Conservation (phyloP, 768 basidiomycete genomes). For the Boletales sp. region DNA sequence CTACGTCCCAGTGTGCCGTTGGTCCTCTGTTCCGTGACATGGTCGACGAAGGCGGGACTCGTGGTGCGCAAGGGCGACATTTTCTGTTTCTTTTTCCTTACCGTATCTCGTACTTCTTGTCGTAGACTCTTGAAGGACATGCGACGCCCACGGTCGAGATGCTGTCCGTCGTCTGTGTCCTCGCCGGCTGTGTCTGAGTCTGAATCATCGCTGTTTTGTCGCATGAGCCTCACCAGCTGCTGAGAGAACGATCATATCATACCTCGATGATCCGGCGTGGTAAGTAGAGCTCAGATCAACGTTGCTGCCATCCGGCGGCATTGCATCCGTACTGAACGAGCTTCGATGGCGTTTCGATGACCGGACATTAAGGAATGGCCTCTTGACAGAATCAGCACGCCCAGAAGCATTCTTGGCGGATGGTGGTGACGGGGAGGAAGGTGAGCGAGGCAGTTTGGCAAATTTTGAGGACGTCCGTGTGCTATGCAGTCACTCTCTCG, state of each 20-base stretch:
- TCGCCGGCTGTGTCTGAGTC: constrained; percentile 50
- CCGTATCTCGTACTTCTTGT: constrained; percentile 21
- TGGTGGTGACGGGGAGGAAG: constrained; percentile 74
- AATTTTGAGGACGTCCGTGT: constrained; percentile 6
- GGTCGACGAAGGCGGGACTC: constrained; percentile 25
- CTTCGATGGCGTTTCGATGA: constrained; percentile 24
- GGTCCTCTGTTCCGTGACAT: constrained; percentile 31
- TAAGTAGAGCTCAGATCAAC: constrained; percentile 85
- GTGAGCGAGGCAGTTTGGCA: constrained; percentile 74
- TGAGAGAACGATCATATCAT: constrained; percentile 26
- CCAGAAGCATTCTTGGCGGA: constrained; percentile 48
- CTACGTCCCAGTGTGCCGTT: constrained; percentile 36
- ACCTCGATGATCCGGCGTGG: constrained; percentile 83
- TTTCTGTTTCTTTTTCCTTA: constrained; percentile 28
- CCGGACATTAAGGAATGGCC: constrained; percentile 31
- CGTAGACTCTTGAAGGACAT: constrained; percentile 30
- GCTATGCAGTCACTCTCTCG: too few relatives aligned
- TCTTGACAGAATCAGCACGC: constrained; percentile 47
- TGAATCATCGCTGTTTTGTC: constrained; percentile 43
- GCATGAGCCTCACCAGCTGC: constrained; percentile 16
- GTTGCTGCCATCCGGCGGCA: constrained; percentile 27
- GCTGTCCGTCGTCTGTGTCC: constrained; percentile 54
- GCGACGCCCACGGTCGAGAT: constrained; percentile 42
- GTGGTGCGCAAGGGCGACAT: constrained; percentile 21
- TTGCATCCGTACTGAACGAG: constrained; percentile 18